phyloP scores from a whole-genome alignment of 805 yeast species.

The Suhomyces sp. region DNA sequence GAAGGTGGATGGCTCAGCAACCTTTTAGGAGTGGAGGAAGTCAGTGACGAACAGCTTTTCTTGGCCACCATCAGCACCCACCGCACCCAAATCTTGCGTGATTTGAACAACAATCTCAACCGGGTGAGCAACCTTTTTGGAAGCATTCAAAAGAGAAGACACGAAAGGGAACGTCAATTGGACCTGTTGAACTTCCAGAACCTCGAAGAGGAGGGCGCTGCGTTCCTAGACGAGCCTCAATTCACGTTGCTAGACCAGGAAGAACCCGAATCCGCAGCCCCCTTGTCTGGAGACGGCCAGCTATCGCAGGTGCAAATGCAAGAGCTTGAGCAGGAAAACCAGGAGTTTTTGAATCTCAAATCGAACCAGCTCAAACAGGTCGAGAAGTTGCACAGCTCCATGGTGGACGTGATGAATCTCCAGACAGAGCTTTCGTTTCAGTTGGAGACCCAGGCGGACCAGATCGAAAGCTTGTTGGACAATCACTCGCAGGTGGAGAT shows the following conservation, averaged over 20 bases:
- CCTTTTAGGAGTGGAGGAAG: slow-evolving; percentile 32
- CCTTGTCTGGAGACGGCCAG: slow-evolving; percentile 8
- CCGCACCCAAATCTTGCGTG: slow-evolving; percentile 48
- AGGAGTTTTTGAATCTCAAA: slow-evolving; percentile 51
- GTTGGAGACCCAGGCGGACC: slow-evolving; percentile 67
- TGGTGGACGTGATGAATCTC: slow-evolving; percentile 69
- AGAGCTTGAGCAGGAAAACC: slow-evolving; percentile 57
- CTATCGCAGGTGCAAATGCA: slow-evolving; percentile 56
- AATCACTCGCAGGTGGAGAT: slow-evolving; percentile 64
- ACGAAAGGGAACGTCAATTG: slow-evolving; percentile 36
- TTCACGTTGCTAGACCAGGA: neutral
- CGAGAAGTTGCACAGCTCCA: slow-evolving; percentile 56
- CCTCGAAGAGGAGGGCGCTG: slow-evolving; percentile 28
- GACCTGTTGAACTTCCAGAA: slow-evolving; percentile 40
- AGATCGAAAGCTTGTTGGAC: slow-evolving; percentile 58
- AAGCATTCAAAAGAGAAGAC: slow-evolving; percentile 47
- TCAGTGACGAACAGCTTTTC: slow-evolving; percentile 31
- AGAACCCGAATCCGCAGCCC: neutral
- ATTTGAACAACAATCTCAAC: slow-evolving; percentile 45
- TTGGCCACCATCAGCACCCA: slow-evolving; percentile 40
- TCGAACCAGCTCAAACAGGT: slow-evolving; percentile 60
- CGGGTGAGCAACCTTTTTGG: slow-evolving; percentile 45
- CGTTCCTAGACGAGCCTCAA: neutral
- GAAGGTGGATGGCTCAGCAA: slow-evolving; percentile 9
- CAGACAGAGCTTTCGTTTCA: slow-evolving; percentile 76